phyloP scores from a whole-genome alignment of 2,329 filamentous ascomycete species.

The Plenodomus biglobosus region DNA sequence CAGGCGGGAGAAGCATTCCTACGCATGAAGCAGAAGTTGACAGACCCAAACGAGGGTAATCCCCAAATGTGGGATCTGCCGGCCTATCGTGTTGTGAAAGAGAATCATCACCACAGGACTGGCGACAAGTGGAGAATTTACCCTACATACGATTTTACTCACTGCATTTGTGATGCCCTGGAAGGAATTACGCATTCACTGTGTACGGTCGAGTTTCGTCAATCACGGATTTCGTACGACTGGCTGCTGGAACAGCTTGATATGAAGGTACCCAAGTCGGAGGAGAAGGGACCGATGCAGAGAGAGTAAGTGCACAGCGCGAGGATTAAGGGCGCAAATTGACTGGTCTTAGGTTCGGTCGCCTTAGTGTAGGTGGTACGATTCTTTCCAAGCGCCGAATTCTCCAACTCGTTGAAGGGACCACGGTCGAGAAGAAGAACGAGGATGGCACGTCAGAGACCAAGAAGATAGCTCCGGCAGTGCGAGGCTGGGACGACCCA shows the following conservation, averaged over 20 bases:
- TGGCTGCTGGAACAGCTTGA: conserved; percentile 81
- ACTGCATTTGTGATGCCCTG: conserved; percentile 89
- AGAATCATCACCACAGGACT: conserved; percentile 74
- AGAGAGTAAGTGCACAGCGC: conserved; percentile 61
- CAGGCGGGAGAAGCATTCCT: conserved; percentile 79
- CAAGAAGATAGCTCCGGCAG: conserved; percentile 54
- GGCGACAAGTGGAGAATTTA: conserved; percentile 88
- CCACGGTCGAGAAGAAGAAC: conserved; percentile 48
- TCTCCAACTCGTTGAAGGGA: conserved; percentile 73
- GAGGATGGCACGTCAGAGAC: conserved; percentile 46
- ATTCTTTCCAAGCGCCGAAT: conserved; percentile 87
- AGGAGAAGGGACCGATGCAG: conserved; percentile 73
- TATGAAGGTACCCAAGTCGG: conserved; percentile 68
- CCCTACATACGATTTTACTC: conserved; percentile 90
- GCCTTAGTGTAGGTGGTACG: conserved; percentile 78
- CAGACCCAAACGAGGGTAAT: conserved; percentile 67
- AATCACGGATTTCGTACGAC: conserved; percentile 84
- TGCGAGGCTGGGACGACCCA: conserved; percentile 89
- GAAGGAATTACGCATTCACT: conserved; percentile 90
- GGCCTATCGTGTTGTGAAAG: conserved; percentile 81
- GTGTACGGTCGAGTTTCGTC: conserved; percentile 90
- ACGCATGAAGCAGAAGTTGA: conserved; percentile 85
- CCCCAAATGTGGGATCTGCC: conserved; percentile 97
- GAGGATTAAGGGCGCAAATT: conserved; percentile 3
- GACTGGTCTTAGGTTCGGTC: conserved; percentile 54